A percentile compares a stretch with the other conserved stretches of the same genome.
Evolutionary conservation across 805 yeast species (phyloP).

Genomic region (Ogataea thermomethanolica): DNA sequence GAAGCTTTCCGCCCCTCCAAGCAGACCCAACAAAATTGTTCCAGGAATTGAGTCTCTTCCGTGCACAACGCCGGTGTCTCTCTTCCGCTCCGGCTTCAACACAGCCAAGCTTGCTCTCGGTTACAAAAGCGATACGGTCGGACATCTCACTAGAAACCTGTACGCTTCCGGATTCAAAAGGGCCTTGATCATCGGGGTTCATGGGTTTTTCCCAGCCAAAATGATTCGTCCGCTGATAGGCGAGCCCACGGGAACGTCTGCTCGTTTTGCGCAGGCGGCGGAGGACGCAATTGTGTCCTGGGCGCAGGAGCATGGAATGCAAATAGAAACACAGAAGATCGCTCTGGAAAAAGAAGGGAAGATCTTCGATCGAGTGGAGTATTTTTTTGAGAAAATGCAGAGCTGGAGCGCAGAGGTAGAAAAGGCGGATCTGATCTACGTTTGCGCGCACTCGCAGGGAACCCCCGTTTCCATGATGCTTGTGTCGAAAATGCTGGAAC

Average conservation of each 20-base stretch:
- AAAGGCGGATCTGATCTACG: constrained; percentile 77
- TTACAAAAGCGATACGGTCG: constrained; percentile 9
- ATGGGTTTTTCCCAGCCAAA: constrained; percentile 91
- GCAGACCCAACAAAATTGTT: constrained; percentile 26
- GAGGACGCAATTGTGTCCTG: constrained; percentile 72
- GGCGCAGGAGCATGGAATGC: constrained; percentile 45
- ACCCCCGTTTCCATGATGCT: constrained; percentile 85
- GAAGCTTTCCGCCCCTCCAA: constrained; percentile 5
- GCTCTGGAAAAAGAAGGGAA: constrained; percentile 94
- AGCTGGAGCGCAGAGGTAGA: constrained; percentile 51
- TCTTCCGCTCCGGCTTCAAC: constrained; percentile 13
- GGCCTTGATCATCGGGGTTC: constrained; percentile 86
- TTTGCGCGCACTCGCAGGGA: constrained; percentile 96
- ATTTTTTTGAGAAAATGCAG: constrained; percentile 65
- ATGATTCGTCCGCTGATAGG: constrained; percentile 86
- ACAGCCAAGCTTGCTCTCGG: constrained; percentile 18
- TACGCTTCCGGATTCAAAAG: constrained; percentile 39
- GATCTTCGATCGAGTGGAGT: constrained; percentile 79
- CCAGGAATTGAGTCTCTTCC: constrained; percentile 32
- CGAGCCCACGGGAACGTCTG: constrained; percentile 94
- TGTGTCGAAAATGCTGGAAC: constrained; percentile 66
- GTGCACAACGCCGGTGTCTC: constrained; percentile 10
- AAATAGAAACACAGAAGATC: constrained; percentile 72
- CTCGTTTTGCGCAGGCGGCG: constrained; percentile 86
- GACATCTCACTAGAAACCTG: constrained; percentile 21